Evolutionary conservation across 805 yeast genomes (phyloP).

Genomic region (Candida ovalis): DNA sequence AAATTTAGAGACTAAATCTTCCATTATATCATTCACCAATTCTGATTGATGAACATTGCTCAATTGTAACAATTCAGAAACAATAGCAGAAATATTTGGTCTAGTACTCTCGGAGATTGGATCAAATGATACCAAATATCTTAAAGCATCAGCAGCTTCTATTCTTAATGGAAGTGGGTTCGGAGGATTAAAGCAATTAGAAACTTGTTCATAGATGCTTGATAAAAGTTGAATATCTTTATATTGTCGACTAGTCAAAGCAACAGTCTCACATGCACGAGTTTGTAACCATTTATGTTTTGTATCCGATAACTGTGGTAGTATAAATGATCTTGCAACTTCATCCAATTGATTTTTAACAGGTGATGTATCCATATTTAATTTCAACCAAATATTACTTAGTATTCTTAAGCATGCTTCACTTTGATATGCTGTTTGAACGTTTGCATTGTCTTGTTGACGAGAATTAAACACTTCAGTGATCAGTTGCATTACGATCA

Average conservation of each 20-base stretch:
- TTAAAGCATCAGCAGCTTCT: conserved; percentile 50
- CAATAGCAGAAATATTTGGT: conserved; percentile 62
- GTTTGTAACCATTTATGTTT: conserved; percentile 67
- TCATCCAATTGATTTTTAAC: conserved; percentile 57
- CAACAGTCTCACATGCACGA: conserved; percentile 58
- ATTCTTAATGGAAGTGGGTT: conserved; percentile 47
- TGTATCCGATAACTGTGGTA: conserved; percentile 54
- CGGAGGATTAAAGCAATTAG: conserved; percentile 32
- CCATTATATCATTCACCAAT: conserved; percentile 82
- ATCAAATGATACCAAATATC: conserved; percentile 35
- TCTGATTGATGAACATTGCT: conserved; percentile 81
- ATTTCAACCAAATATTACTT: conserved; percentile 58
- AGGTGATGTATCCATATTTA: conserved; percentile 49
- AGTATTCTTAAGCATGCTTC: conserved; percentile 78
- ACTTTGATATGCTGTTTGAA: conserved; percentile 34
- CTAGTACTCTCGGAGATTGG: conserved; percentile 58
- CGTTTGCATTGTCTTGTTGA: conserved; percentile 20
- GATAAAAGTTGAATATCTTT: conserved; percentile 27
- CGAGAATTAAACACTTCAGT: conserved; percentile 39
- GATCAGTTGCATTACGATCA: conserved; percentile 50
- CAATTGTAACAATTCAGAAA: conserved; percentile 69
- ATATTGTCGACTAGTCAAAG: conserved; percentile 21
- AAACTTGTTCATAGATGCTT: conserved; percentile 34
- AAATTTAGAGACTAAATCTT: conserved; percentile 85
- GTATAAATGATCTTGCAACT: conserved; percentile 53